Percentiles rank a stretch among this genome's conserved stretches.
Conservation (phyloP, 2,329 filamentous ascomycete genomes). For the Lecanoromycetidae sp. region DNA sequence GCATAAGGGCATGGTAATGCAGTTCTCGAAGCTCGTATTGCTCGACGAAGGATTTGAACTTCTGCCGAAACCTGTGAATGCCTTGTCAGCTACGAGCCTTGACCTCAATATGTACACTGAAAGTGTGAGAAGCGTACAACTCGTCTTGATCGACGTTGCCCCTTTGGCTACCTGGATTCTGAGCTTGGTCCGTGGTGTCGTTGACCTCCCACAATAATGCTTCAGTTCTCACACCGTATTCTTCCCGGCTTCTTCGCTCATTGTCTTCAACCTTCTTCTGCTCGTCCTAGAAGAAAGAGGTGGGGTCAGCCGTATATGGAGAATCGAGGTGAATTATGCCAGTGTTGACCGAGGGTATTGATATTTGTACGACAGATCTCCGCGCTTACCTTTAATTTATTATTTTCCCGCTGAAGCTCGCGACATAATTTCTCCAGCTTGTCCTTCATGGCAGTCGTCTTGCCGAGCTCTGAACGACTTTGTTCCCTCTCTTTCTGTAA, state of each 20-base stretch:
- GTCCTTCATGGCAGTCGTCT: constrained; percentile 82
- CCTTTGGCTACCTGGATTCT: constrained; percentile 66
- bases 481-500: constrained; percentile 95
- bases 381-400: constrained; percentile 74
- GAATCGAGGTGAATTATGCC: too few relatives aligned
- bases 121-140: constrained; percentile 45
- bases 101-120: too few relatives aligned
- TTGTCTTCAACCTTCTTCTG: constrained; percentile 83
- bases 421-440: constrained; percentile 93
- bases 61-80: constrained; percentile 46
- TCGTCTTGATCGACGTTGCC: constrained; percentile 83
- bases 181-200: constrained; percentile 76
- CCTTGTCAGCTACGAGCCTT: constrained; percentile 21
- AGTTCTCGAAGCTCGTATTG: constrained; percentile 93
- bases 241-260: constrained; percentile 67
- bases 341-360: background rate
- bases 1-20: constrained; percentile 82
- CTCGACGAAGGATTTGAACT: constrained; percentile 84
- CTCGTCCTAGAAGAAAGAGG: constrained; percentile 52
- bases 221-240: constrained; percentile 76
- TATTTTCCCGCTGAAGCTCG: constrained; percentile 92
- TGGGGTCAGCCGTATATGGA: background rate
- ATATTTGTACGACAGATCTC: too few relatives aligned
- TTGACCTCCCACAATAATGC: constrained; percentile 72
- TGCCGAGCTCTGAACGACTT: constrained; percentile 74